Conservation (phyloP, 2,329 filamentous ascomycete species). For the Ascochyta clinopodiicola region DNA sequence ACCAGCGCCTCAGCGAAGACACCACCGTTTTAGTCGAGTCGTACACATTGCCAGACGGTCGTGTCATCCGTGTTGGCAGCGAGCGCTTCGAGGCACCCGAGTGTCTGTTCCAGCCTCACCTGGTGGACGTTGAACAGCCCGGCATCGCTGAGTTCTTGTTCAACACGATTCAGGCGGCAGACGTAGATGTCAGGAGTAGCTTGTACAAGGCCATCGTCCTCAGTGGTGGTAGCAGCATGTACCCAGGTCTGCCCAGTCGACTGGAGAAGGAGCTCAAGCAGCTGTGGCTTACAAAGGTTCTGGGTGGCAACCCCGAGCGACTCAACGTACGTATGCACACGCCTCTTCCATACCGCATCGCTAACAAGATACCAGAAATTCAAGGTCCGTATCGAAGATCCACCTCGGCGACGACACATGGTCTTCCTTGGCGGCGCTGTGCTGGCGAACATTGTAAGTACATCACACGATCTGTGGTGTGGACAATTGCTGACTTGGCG, state of each 20-base stretch:
- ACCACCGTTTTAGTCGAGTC: slow-evolving; percentile 97
- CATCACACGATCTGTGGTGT: background rate
- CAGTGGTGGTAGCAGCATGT: slow-evolving; percentile 98
- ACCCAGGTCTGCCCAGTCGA: slow-evolving; percentile 90
- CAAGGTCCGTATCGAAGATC: slow-evolving; percentile 99
- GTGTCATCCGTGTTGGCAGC: slow-evolving; percentile 93
- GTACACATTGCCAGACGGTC: slow-evolving; percentile 95
- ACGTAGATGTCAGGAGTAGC: slow-evolving; percentile 91
- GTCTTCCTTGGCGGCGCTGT: slow-evolving; percentile 98
- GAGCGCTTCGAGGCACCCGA: slow-evolving; percentile 98
- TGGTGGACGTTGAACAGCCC: slow-evolving; percentile 96
- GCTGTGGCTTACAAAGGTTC: slow-evolving; percentile 91
- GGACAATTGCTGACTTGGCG: slow-evolving; percentile 20
- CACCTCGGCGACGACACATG: slow-evolving; percentile 95
- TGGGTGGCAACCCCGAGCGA: slow-evolving; percentile 90
- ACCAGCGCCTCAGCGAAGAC: slow-evolving; percentile 95
- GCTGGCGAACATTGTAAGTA: slow-evolving; percentile 82
- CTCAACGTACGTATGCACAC: slow-evolving; percentile 64
- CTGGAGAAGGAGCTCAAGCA: slow-evolving; percentile 99
- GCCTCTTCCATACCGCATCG: background rate
- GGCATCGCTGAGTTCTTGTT: slow-evolving; percentile 97
- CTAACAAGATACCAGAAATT: slow-evolving; percentile 72
- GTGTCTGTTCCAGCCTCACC: slow-evolving; percentile 96
- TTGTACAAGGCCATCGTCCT: slow-evolving; percentile 98
- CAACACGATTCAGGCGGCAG: slow-evolving; percentile 96